Evolutionary conservation across 2,329 filamentous ascomycete species (phyloP).

Genomic region (Exophiala xenobiotica): DNA sequence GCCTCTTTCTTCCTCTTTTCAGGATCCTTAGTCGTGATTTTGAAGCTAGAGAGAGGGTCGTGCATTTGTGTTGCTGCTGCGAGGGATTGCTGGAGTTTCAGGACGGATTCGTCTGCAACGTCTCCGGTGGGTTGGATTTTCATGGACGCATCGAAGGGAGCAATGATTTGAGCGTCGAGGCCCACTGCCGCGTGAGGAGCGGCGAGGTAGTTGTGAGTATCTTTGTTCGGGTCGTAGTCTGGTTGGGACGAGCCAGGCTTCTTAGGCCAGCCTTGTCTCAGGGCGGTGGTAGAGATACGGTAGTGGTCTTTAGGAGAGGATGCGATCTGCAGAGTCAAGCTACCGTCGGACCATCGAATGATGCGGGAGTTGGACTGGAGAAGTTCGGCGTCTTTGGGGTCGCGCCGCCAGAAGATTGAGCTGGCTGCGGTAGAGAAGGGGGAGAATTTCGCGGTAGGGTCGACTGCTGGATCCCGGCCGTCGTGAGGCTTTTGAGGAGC

Average conservation of each 20-base stretch:
- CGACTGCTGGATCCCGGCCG: conserved; percentile 37
- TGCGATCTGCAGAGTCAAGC: conserved; percentile 64
- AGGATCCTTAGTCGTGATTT: conserved; percentile 58
- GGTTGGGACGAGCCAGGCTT: conserved; percentile 12
- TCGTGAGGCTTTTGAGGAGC: conserved; percentile 57
- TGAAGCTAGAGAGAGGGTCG: conserved; percentile 35
- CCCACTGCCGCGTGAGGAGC: conserved; percentile 57
- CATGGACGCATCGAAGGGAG: conserved; percentile 62
- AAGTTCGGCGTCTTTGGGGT: conserved; percentile 56
- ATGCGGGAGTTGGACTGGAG: conserved; percentile 66
- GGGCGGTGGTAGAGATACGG: conserved; percentile 56
- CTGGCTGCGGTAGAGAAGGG: conserved; percentile 64
- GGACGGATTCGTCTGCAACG: conserved; percentile 60
- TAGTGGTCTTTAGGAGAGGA: conserved; percentile 62
- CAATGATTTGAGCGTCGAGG: conserved; percentile 59
- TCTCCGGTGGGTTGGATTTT: conserved; percentile 56
- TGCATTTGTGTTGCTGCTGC: conserved; percentile 58
- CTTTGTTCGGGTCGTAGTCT: conserved; percentile 55
- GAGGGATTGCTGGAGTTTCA: conserved; percentile 60
- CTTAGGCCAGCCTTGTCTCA: conserved; percentile 51
- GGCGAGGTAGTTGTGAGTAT: conserved; percentile 64
- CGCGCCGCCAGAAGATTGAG: conserved; percentile 65
- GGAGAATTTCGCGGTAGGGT: conserved; percentile 50
- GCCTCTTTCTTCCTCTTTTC: conserved; percentile 60
- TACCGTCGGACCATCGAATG: conserved; percentile 67